Evolutionary conservation across 306 rosid genomes (phyloP).

Genomic region (Quercus gilva): DNA sequence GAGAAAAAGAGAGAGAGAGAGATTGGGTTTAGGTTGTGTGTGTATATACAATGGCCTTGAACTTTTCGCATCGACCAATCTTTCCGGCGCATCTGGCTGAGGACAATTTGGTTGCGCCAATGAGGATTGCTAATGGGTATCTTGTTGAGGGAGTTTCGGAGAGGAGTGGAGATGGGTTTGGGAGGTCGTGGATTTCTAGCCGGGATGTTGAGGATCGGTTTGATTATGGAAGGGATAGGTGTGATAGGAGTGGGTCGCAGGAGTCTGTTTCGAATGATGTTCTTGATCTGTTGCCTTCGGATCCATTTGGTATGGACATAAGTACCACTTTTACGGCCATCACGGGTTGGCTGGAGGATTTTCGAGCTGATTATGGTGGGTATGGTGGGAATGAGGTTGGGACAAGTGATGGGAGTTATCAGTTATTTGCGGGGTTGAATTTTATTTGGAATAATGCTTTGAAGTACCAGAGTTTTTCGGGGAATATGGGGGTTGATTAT

Average conservation of each 20-base stretch:
- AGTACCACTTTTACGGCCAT: slow-evolving; percentile 70
- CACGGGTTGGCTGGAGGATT: slow-evolving; percentile 81
- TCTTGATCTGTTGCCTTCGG: slow-evolving; percentile 84
- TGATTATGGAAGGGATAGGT: slow-evolving; percentile 60
- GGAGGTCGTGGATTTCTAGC: slow-evolving; percentile 46
- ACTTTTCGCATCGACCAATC: slow-evolving; percentile 45
- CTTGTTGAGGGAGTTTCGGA: slow-evolving; percentile 54
- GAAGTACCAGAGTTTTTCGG: slow-evolving; percentile 53
- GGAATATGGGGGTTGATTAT: slow-evolving; percentile 26
- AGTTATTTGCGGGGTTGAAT: slow-evolving; percentile 64
- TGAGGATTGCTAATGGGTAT: slow-evolving; percentile 63
- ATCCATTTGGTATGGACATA: slow-evolving; percentile 85
- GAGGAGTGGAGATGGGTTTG: slow-evolving; percentile 51
- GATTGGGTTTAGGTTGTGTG: slow-evolving; percentile 19
- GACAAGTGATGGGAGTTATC: slow-evolving; percentile 35
- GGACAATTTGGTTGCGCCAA: slow-evolving; percentile 48
- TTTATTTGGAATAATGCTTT: slow-evolving; percentile 59
- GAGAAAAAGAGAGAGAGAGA: background rate
- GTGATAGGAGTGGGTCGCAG: slow-evolving; percentile 55
- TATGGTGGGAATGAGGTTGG: slow-evolving; percentile 44
- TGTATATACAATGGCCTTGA: slow-evolving; percentile 47
- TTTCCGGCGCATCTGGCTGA: slow-evolving; percentile 40
- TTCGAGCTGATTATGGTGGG: slow-evolving; percentile 61
- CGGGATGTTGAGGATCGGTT: slow-evolving; percentile 53
- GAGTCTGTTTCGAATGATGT: slow-evolving; percentile 68